phyloP scores from a whole-genome alignment of 2,329 filamentous ascomycete species.

The Calonectria ilicicola region DNA sequence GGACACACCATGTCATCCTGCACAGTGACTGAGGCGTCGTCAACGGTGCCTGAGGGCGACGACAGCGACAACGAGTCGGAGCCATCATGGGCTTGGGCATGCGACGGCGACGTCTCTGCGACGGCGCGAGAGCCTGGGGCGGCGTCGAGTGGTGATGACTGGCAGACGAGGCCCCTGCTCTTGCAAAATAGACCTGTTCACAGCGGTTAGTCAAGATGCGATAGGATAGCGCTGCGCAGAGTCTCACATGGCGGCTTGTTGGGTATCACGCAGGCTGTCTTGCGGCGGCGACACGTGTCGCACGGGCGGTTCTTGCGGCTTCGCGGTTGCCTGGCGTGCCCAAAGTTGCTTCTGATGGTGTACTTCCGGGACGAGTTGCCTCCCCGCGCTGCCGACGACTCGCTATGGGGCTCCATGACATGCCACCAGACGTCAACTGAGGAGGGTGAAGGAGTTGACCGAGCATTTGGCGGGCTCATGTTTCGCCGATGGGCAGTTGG shows the following conservation, averaged over 20 bases:
- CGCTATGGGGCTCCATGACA: conserved; percentile 28
- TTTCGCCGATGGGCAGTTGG: conserved; percentile 23
- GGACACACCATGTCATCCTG: conserved; percentile 24
- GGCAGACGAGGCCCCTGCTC: conserved; percentile 47
- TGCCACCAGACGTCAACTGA: conserved; percentile 11
- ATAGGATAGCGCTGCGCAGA: neutral
- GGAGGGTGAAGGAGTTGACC: conserved; percentile 19
- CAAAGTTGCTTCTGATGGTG: conserved; percentile 56
- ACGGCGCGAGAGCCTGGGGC: conserved; percentile 11
- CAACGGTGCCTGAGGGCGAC: neutral
- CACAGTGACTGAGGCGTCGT: neutral
- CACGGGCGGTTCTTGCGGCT: conserved; percentile 61
- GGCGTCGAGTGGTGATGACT: conserved; percentile 43
- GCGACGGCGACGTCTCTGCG: neutral
- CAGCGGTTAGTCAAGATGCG: neutral
- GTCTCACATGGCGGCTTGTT: conserved; percentile 57
- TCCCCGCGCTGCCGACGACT: conserved; percentile 22
- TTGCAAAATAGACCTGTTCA: conserved; percentile 49
- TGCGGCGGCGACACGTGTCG: conserved; percentile 57
- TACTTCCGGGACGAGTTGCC: conserved; percentile 49
- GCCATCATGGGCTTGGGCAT: neutral
- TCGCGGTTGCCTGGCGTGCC: conserved; percentile 52
- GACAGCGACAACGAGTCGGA: conserved; percentile 23
- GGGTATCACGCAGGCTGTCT: conserved; percentile 61
- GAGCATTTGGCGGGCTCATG: conserved; percentile 13